Base-by-base conservation (phyloP, 768 basidiomycete genomes). In the Vishniacozyma victoriae region DNA sequence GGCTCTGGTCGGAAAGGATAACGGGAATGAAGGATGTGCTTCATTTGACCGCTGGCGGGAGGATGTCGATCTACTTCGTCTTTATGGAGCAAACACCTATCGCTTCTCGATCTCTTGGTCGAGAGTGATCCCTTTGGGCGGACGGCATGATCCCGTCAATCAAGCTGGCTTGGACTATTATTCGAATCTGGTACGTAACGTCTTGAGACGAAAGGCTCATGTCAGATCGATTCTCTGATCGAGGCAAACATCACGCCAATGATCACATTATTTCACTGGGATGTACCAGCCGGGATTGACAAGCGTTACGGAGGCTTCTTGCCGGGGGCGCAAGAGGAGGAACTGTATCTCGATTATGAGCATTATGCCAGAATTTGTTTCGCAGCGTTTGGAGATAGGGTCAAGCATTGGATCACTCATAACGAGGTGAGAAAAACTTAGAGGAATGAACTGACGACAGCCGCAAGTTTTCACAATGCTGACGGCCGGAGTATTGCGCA, bases 341-440 rank as follows among this genome's bases (percentile, higher is more conserved):
- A 48, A 11, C 50, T 60, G 18, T 31, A 52, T 2, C 54, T 50
- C 13, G 60, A 65, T 35, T 66, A 61, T 40, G 59, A 59, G 6
- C 22, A 35, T 0, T 64, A 50, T 24, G 52, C 67, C 3, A 33
- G 45, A 11, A 29, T 69, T 6, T 31, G 52, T 7, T 69, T 67
- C 31, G 57, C 59, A 33, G 27, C 56, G 12, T 54, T 66, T 35
- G 67, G 67, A 3, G 67, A 62, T 35, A 41, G 64, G 19, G 62
- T 61, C 43, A 61, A 64, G 48, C 31, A 62, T 41, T 69, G 67
- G 67, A 54, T 69, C 39, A 69, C 67, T 9, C 46, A 61, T 46
- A 69, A 69, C 42, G 67, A 69, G 55, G 59, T 54, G 39, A 35
- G 48, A n/a, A n/a, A n/a, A n/a, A n/a, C n/a, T n/a, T n/a, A n/a